These are phyloP conservation scores for Starmerella roubikii DNA, from an alignment of 805 yeast genomes.

Conservation along the genomic window DNA sequence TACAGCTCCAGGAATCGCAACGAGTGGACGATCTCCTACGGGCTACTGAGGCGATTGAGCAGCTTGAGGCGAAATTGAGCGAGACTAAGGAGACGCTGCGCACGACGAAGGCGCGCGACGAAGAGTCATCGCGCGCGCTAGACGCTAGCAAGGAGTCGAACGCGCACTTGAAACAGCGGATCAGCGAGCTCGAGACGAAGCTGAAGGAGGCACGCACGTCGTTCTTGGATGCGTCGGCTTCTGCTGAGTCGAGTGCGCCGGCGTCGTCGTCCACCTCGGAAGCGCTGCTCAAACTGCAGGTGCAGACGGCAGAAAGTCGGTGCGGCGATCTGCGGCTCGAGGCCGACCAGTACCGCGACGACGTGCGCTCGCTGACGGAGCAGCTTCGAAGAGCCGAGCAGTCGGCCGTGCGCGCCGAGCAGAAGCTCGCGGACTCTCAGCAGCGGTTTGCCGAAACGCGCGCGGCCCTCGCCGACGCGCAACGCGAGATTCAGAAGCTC, in stretches of 20 bases:
- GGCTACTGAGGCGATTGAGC: neutral
- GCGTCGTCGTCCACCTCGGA: neutral
- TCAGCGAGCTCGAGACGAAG: neutral
- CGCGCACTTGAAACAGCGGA: neutral
- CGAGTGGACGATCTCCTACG: neutral
- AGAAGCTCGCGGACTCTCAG: neutral
- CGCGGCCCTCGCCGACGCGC: neutral
- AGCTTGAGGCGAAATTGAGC: neutral
- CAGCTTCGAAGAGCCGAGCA: conserved; percentile 1
- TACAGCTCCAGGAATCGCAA: neutral
- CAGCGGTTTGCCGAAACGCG: neutral
- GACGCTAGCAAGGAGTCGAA: neutral
- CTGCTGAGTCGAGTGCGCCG: neutral
- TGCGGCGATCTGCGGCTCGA: conserved; percentile 25
- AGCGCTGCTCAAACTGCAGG: conserved; percentile 16
- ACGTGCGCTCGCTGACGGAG: conserved; percentile 1
- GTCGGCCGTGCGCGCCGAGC: conserved; percentile 4
- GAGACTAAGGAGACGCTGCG: neutral
- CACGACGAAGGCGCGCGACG: neutral
- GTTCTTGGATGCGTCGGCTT: neutral
- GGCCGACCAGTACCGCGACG: conserved; percentile 21
- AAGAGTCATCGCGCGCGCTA: neutral
- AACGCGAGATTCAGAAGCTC: neutral
- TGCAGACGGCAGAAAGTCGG: conserved; percentile 19
- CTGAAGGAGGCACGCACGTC: neutral